Evolutionary conservation across 176 grass and related monocot species (phyloP).

Genomic region (Eremochloa ophiuroides): DNA sequence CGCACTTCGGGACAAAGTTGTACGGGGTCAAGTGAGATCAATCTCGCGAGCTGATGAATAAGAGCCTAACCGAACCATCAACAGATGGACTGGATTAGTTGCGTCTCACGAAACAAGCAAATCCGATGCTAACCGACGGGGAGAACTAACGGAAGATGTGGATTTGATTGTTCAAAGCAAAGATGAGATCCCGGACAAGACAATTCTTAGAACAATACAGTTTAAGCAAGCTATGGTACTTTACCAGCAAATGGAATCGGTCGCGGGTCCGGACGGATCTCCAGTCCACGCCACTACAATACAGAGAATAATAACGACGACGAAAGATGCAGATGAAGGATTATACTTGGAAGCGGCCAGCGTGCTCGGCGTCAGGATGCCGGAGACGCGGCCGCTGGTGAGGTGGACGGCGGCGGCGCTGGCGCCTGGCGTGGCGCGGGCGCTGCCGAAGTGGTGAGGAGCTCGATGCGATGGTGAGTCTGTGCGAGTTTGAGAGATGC

Average conservation of each 20-base stretch:
- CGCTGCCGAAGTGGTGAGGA: background rate
- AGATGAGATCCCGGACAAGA: slow-evolving; percentile 14
- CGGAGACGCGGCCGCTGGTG: background rate
- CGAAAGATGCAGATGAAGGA: background rate
- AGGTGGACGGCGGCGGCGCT: background rate
- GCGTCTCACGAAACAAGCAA: slow-evolving; percentile 10
- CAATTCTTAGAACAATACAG: background rate
- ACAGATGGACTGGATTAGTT: background rate
- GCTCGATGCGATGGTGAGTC: background rate
- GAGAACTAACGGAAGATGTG: background rate
- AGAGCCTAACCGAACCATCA: background rate
- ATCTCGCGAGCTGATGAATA: slow-evolving; percentile 1
- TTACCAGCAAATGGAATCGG: slow-evolving; percentile 31
- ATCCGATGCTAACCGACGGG: slow-evolving; percentile 6
- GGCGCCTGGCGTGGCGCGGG: background rate
- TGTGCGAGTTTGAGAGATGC: background rate
- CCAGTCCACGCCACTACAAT: slow-evolving; percentile 4
- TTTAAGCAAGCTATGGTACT: background rate
- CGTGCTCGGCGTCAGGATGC: background rate
- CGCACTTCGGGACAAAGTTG: background rate
- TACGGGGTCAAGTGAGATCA: slow-evolving; percentile 4
- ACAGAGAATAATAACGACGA: background rate
- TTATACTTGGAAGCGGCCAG: background rate
- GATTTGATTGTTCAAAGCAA: slow-evolving; percentile 8
- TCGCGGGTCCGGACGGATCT: slow-evolving; percentile 23